phyloP scores from a whole-genome alignment of 495 filamentous ascomycete species.

The Trichoderma erinaceum region DNA sequence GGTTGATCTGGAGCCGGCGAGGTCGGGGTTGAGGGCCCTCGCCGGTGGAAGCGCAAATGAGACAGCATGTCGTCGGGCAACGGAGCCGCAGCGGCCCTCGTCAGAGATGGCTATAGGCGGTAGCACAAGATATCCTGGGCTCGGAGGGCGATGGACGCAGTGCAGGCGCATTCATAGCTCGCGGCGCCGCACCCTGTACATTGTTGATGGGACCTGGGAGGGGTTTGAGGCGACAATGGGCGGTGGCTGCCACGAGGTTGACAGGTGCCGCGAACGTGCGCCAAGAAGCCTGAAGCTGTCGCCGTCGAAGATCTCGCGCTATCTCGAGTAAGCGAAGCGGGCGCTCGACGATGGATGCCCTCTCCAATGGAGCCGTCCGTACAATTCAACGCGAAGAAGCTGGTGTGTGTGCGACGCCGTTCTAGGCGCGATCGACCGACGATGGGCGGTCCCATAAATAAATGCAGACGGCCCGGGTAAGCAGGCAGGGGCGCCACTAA shows the following conservation, averaged over 20 bases:
- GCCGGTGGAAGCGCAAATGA: constrained; percentile 49
- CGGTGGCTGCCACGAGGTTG: neutral
- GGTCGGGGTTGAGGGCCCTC: constrained; percentile 46
- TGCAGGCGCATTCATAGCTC: constrained; percentile 4
- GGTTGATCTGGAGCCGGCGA: constrained; percentile 39
- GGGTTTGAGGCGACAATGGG: neutral
- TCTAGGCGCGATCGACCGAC: constrained; percentile 5
- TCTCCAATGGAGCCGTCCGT: neutral
- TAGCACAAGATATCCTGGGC: neutral
- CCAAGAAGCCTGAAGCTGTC: neutral
- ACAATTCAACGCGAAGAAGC: neutral
- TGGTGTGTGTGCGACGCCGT: constrained; percentile 7
- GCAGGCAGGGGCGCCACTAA: neutral
- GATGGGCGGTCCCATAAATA: constrained; percentile 4
- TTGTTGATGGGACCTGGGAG: neutral
- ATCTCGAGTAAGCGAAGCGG: neutral
- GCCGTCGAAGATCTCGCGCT: neutral
- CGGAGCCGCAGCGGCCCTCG: neutral
- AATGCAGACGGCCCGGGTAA: neutral
- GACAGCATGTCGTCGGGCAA: constrained; percentile 38
- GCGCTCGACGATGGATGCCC: neutral
- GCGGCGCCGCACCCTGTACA: neutral
- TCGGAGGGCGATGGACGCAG: neutral
- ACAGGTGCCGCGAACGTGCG: neutral
- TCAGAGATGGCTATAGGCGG: neutral